Base-by-base conservation (phyloP, 352 stramenopile species). In the Globisporangium takayamanum region DNA sequence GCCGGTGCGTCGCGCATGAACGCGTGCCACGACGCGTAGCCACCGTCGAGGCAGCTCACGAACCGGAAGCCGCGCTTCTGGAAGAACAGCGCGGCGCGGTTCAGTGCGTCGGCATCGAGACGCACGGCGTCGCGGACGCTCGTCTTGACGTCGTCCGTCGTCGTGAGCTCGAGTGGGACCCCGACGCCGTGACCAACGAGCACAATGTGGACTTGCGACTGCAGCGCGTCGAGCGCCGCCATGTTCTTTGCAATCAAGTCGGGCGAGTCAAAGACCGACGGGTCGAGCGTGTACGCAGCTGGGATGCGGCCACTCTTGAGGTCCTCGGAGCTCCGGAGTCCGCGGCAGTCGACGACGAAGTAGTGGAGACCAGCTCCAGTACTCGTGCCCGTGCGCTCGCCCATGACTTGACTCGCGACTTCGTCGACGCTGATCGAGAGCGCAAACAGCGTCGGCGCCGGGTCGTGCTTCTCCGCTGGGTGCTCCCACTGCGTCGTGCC, bases 41-140 rank as follows among this genome's bases (percentile, higher is more conserved):
- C 83, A 20, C 83, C 83, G 54, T 93, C 83, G 15, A 93, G 55
- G 8, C 66, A 77, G 36, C 83, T 89, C 41, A 93, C 77, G 57
- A 89, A 93, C n/a, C 83, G 80, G 55, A 93, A 93, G 2, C 73
- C 78, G 45, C 74, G 74, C 62, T 93, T 93, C 64, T 93, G 83
- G 63, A 93, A 93, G 26, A 89, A 90, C 0, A 93, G 62, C 16
- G 80, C 78, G 0, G 83, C 83, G 36, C 84, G 80, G 60, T 93
- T 93, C 20, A 93, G 70, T 22, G 73, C 74, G 53, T 88, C 80
- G 0, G 73, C 72, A 26, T 93, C 83, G 20, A 81, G 62, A 36
- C 78, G 78, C 26, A 91, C 78, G 33, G 80, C 80, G 62, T 93
- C 83, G 7, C 83, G 83, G 25, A 93, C 74, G 39, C 75, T 88